Base-by-base conservation (phyloP, 192 early-diverging fungal species). In the Coemansia sp. region DNA sequence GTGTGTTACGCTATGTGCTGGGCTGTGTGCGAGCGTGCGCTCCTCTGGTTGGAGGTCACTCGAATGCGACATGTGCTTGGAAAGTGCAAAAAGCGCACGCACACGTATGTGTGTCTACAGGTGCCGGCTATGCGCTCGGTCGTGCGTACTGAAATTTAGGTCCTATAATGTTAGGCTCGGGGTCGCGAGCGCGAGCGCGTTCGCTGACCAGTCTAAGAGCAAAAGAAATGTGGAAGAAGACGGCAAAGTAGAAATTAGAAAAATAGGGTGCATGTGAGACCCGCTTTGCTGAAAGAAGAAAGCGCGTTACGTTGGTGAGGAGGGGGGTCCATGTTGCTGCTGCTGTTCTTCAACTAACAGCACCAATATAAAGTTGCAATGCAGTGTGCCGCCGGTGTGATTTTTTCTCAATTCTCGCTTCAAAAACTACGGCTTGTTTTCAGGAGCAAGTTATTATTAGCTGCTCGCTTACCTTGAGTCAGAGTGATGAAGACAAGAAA, bases 51-150 rank as follows among this genome's bases (percentile, higher is more conserved):
- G 64, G 58, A 62, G 30, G 58, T 74, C 71, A 50, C 67, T 67
- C 61, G 68, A 71, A 33, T 70, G 77, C 61, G 76, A 56, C 71
- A 70, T 75, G 32, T 32, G 54, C 23, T 51, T 33, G 25, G 9
- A 25, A 56, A 3, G 52, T 55, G 20, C 21, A 10, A 30, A 55
- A 55, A 23, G 31, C 30, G 59, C 22, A 29, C 50, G 51, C 27
- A 27, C 23, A 52, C 50, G 10, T 11, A 50, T 21, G 36, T 20
- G 14, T 24, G 50, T 29, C 23, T 4, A 31, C 19, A 14, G 19
- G 58, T 57, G n/a, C 22, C 10, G 24, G 39, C 19, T 57, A 31
- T 3, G 30, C 14, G 39, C 39, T 46, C 11, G 39, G 39, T 46
- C 11, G 39, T 46, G 11, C 11, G 39, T 17, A 46, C 39, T 4